Base-by-base conservation (phyloP, 768 basidiomycete species). In the Nevesoporus exiguus region DNA sequence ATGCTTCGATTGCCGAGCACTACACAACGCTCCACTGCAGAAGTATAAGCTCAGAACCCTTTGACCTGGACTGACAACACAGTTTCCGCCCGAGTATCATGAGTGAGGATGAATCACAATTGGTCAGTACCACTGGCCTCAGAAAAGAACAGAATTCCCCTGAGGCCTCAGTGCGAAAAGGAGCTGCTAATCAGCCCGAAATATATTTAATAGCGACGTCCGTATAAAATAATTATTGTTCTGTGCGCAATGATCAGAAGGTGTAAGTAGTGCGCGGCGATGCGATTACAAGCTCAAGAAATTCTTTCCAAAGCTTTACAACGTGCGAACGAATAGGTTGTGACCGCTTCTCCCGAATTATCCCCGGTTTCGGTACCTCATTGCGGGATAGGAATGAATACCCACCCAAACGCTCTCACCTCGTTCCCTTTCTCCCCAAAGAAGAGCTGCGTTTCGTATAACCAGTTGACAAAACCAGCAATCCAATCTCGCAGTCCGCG, bases 321-420 rank as follows among this genome's bases (percentile, higher is more conserved):
- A 29, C 15, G 3, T 21, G 17, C 44, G 17, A 59, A 42, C 25
- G 49, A 60, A 55, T 48, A 60, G 43, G 47, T 22, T 1, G 33
- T 7, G 25, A n/a, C 17, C 9, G 3, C 15, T 19, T 30, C 49
- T 34, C 15, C 25, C 14, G 34, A 61, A 27, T 25, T 19, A n/a
- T 11, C 27, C 7, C 42, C 25, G 13, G 8, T 15, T 10, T 54
- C 29, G n/a, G 33, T 51, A 17, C 24, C 19, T 64, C 54, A 64
- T 5, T 41, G 31, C 27, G 51, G 21, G 21, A 60, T 56, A 15
- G 68, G 68, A 50, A 83, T 59, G 58, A 84, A 85, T 1, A 84
- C 78, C 84, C 83, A 85, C 33, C 83, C 83, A 65, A 83, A 84
- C 4, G 74, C 73, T 60, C 80, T 73, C 33, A 84, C 80, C 63